phyloP scores from a whole-genome alignment of 768 basidiomycete genomes.

The Imleria badia region DNA sequence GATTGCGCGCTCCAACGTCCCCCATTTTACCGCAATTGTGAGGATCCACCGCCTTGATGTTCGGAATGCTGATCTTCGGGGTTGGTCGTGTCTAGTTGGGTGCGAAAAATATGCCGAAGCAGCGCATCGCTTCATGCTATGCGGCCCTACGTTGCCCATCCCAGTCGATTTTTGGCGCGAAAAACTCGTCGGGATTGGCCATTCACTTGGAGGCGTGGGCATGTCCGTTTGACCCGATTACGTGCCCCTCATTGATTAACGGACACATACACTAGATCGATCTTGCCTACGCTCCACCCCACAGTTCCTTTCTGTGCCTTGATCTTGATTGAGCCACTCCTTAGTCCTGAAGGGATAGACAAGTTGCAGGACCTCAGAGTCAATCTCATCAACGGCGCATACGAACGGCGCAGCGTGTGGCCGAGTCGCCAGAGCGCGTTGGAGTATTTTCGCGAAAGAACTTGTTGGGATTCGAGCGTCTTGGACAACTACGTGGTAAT shows the following conservation, averaged over 20 bases:
- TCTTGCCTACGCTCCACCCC: constrained; percentile 51
- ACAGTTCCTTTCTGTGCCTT: constrained; percentile 47
- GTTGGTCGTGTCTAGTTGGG: constrained; percentile 43
- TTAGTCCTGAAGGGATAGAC: constrained; percentile 49
- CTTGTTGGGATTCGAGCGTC: constrained; percentile 55
- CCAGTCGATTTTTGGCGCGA: constrained; percentile 48
- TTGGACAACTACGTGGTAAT: constrained; percentile 52
- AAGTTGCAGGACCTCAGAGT: constrained; percentile 42
- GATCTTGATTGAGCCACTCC: constrained; percentile 63
- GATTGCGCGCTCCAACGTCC: constrained; percentile 42
- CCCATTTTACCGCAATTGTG: constrained; percentile 49
- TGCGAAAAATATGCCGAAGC: constrained; percentile 64
- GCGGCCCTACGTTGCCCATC: constrained; percentile 38
- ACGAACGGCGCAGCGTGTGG: constrained; percentile 55
- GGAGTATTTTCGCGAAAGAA: constrained; percentile 35
- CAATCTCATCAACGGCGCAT: constrained; percentile 46
- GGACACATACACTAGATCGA: constrained; percentile 41
- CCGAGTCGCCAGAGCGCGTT: constrained; percentile 43
- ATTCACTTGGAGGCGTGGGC: constrained; percentile 65
- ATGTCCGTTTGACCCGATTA: constrained; percentile 41
- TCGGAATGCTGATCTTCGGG: neutral
- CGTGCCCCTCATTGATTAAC: neutral
- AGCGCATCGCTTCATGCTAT: constrained; percentile 54
- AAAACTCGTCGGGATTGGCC: constrained; percentile 62
- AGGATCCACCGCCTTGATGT: constrained; percentile 13